phyloP scores from a whole-genome alignment of 2,329 filamentous ascomycete species.

The Aspergillus ustus region DNA sequence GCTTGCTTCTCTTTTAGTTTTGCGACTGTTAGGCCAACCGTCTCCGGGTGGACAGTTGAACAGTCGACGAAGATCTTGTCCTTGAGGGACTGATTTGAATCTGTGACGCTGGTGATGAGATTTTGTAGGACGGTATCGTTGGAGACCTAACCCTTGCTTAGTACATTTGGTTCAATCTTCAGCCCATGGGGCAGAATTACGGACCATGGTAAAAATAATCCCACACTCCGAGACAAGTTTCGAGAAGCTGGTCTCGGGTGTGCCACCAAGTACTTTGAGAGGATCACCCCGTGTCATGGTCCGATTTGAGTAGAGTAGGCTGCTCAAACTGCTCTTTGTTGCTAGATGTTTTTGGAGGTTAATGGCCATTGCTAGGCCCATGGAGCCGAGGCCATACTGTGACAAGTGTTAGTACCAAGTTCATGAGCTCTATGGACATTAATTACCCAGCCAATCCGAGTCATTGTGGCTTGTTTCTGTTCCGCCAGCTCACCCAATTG shows the following conservation, averaged over 20 bases:
- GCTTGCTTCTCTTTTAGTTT: constrained; percentile 41
- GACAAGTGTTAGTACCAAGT: neutral
- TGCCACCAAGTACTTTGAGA: constrained; percentile 42
- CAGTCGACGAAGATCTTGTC: constrained; percentile 86
- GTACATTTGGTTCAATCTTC: neutral
- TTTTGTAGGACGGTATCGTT: constrained; percentile 46
- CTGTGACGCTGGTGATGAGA: constrained; percentile 33
- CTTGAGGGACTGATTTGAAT: constrained; percentile 47
- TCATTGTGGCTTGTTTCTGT: constrained; percentile 26
- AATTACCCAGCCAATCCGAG: constrained; percentile 44
- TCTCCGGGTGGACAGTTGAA: constrained; percentile 83
- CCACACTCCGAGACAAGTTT: constrained; percentile 42
- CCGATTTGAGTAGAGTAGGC: constrained; percentile 46
- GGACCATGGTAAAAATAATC: constrained; percentile 46
- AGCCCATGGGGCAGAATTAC: constrained; percentile 16
- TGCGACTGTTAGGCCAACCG: constrained; percentile 45
- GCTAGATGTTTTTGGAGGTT: constrained; percentile 49
- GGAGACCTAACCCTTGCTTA: constrained; percentile 37
- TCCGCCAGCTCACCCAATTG: neutral
- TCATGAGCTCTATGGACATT: neutral
- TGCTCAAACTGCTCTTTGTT: constrained; percentile 33
- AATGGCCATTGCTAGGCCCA: constrained; percentile 51
- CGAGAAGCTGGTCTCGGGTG: constrained; percentile 37
- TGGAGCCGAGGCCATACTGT: constrained; percentile 50
- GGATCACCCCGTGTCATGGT: constrained; percentile 45